Percentiles rank a stretch among this genome's conserved stretches.
phyloP scores from a whole-genome alignment of 2,329 filamentous ascomycete species.

The Coleophoma eucalyptorum region DNA sequence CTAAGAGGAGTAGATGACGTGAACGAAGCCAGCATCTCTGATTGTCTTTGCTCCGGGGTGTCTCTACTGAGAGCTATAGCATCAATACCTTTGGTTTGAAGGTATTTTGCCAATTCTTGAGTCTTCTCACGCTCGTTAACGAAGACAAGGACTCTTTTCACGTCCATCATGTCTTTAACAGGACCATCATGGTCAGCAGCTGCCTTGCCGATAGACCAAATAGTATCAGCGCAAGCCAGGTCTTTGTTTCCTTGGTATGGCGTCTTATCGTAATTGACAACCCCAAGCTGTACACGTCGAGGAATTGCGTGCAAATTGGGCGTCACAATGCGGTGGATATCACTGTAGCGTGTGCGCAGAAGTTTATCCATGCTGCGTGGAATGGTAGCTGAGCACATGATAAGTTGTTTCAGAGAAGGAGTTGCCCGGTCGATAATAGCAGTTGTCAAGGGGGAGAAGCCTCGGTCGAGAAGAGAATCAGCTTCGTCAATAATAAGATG shows the following conservation, averaged over 20 bases:
- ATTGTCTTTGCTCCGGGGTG: conserved; percentile 71
- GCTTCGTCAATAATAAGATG: conserved; percentile 94
- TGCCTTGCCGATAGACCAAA: conserved; percentile 89
- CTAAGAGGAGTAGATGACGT: conserved; percentile 42
- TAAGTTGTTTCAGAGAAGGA: conserved; percentile 78
- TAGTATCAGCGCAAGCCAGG: conserved; percentile 89
- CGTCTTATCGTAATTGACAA: conserved; percentile 88
- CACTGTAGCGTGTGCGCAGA: conserved; percentile 76
- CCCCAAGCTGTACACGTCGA: conserved; percentile 86
- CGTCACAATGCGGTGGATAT: conserved; percentile 82
- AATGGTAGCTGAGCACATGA: conserved; percentile 95
- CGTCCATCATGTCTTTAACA: conserved; percentile 53
- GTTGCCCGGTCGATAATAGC: conserved; percentile 77
- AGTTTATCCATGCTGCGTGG: conserved; percentile 84
- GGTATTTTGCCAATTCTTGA: conserved; percentile 73
- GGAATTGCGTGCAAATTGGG: conserved; percentile 96
- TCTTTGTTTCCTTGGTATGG: conserved; percentile 91
- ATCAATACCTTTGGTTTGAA: conserved; percentile 82
- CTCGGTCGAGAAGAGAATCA: conserved; percentile 91
- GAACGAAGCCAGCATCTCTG: conserved; percentile 74
- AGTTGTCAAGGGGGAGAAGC: conserved; percentile 80
- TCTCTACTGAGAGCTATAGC: conserved; percentile 84
- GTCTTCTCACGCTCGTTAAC: conserved; percentile 95
- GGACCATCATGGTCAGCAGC: conserved; percentile 53
- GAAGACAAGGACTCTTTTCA: conserved; percentile 89